Base-by-base conservation (phyloP, 2,329 filamentous ascomycete species). In the Aspergillus quadrilineatus region DNA sequence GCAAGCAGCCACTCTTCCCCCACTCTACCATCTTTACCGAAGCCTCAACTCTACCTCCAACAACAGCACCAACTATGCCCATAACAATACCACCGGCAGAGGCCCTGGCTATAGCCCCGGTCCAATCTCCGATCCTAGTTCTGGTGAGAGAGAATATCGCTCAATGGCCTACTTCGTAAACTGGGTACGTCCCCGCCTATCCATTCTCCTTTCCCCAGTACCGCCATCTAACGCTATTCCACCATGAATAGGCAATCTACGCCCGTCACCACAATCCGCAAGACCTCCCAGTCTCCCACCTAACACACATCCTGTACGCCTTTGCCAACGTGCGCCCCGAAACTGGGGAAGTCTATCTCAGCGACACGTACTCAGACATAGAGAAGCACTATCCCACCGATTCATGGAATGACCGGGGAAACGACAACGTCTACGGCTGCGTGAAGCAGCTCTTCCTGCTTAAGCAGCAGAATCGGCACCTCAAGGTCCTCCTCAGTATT, bases 301-400 rank as follows among this genome's bases (percentile, higher is more conserved):
- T 97, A 42, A 97, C 92, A 0, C 93, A 97, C 69, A 76, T 97
- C 4, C 84, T 97, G 14, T 97, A 97, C 67, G 82, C 92, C 14
- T 97, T 97, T 75, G 93, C 90, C 68, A 95, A 97, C 70, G 84
- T 96, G 57, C 83, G 85, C 4, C 81, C 86, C 2, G 89, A 93
- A 3, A 85, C 82, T 32, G 93, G 93, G 49, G 90, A 95, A 74
- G 91, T 95, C 73, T 89, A 81, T 67, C 78, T 90, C 6, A 87
- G 84, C 1, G 89, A 94, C 65, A 74, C 78, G 1, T 92, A 83
- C 71, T 82, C 89, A 26, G 90, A 92, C 51, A 65, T 76, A 1
- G 79, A 91, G 52, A 90, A 88, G 67, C 87, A 85, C 67, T 92
- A 89, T 65, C 73, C 83, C 0, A 77, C 73, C 10, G 89, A 93